Evolutionary conservation across 345 rosid genomes (phyloP).

Genomic region (Gossypium ekmanianum): DNA sequence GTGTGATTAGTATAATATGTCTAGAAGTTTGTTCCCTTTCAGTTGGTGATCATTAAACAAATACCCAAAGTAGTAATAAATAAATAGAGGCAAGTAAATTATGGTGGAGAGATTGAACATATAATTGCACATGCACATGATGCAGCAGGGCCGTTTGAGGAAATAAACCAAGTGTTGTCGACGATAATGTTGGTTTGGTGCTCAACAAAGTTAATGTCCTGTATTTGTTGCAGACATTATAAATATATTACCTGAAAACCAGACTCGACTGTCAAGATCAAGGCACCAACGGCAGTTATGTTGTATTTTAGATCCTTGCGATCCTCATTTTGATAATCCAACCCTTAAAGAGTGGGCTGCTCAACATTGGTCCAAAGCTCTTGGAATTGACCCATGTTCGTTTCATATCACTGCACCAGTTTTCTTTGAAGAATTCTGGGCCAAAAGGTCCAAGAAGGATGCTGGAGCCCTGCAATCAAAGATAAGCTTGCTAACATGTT

Average conservation of each 20-base stretch:
- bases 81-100: background rate
- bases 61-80: background rate
- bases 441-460: slow-evolving; percentile 64
- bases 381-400: slow-evolving; percentile 7
- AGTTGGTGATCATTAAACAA: background rate
- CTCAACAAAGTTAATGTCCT: background rate
- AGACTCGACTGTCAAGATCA: background rate
- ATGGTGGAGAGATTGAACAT: background rate
- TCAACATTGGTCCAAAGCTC: slow-evolving; percentile 54
- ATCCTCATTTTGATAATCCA: too few species aligned
- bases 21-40: background rate
- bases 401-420: slow-evolving; percentile 87
- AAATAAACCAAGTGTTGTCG: background rate
- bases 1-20: background rate
- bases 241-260: background rate
- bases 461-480: slow-evolving; percentile 58
- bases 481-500: slow-evolving; percentile 31
- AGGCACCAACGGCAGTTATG: too few species aligned
- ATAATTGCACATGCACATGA: slow-evolving; percentile 13
- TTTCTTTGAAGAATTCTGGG: slow-evolving; percentile 80
- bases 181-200: background rate
- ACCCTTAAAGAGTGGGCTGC: slow-evolving; percentile 42
- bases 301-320: too few species aligned
- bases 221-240: background rate
- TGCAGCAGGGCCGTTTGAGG: background rate